phyloP scores from a whole-genome alignment of 2,329 filamentous ascomycete genomes.

The Colletotrichum acutatum region DNA sequence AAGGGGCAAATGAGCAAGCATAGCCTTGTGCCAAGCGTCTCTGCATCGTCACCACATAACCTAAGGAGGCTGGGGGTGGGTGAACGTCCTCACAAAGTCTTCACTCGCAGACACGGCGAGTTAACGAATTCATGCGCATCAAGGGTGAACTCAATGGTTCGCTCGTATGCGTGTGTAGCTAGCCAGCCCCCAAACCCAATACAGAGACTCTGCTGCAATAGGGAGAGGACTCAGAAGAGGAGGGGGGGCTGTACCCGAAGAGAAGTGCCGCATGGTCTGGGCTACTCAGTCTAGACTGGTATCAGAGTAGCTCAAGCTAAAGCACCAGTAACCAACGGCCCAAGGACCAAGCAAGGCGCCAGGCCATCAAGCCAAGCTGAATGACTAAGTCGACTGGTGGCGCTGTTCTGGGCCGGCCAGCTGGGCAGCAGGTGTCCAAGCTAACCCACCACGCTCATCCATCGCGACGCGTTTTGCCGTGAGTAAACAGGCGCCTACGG shows the following conservation, averaged over 20 bases:
- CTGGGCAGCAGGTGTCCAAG: background rate
- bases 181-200: background rate
- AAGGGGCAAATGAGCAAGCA: background rate
- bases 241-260: background rate
- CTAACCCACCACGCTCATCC: background rate
- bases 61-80: background rate
- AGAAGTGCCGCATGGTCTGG: background rate
- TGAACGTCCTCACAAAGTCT: background rate
- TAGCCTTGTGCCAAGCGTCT: constrained; percentile 4
- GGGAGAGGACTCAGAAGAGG: background rate
- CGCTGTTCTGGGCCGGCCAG: background rate
- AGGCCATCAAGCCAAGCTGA: constrained; percentile 32
- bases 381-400: background rate
- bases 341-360: constrained; percentile 8
- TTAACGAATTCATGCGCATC: constrained; percentile 10
- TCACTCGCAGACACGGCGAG: background rate
- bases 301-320: constrained; percentile 1
- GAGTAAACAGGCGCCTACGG: background rate
- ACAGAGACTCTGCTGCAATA: background rate
- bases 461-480: background rate
- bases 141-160: background rate
- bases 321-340: background rate
- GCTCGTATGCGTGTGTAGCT: background rate
- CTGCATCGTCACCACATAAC: background rate
- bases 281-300: constrained; percentile 1